Conservation (phyloP, 2,329 filamentous ascomycete genomes). For the Hymenoscyphus fraxineus region DNA sequence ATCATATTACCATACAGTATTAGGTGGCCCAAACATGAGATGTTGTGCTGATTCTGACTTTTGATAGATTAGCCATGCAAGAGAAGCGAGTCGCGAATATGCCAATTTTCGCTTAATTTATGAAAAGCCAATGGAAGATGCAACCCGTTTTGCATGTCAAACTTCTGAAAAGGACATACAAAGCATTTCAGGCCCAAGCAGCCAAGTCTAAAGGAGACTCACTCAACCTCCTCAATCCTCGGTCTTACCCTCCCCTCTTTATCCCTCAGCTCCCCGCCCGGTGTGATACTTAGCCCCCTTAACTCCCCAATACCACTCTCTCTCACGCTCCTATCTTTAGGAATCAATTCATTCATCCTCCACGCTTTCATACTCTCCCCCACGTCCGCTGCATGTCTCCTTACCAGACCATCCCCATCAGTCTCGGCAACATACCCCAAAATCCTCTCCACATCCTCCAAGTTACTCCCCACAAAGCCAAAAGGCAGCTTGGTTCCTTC, state of each 20-base stretch:
- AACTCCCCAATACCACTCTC: constrained; percentile 35
- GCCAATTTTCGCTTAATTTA: too few species aligned
- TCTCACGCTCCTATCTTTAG: constrained; percentile 9
- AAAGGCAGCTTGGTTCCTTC: constrained; percentile 47
- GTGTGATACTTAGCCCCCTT: constrained; percentile 43
- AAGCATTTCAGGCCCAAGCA: too few species aligned
- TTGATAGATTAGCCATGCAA: too few species aligned
- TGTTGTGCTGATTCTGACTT: too few species aligned
- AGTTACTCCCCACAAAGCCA: constrained; percentile 51
- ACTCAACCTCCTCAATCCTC: constrained; percentile 61
- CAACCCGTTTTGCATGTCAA: too few species aligned
- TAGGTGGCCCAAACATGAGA: too few species aligned
- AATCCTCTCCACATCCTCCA: constrained; percentile 58
- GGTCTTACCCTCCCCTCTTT: constrained; percentile 32
- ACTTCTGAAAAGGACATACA: too few species aligned
- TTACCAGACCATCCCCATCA: constrained; percentile 66
- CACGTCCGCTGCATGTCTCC: constrained; percentile 63
- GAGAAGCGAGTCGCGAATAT: too few species aligned
- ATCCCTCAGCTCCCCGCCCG: constrained; percentile 19
- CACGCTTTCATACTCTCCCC: constrained; percentile 63
- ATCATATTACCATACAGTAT: too few species aligned
- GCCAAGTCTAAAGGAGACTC: constrained; percentile 14
- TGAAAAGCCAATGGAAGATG: too few species aligned
- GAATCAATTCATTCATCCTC: constrained; percentile 46
- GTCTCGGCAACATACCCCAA: constrained; percentile 60